These are phyloP conservation scores for Aspergillus nomiae DNA, from an alignment of 2,329 filamentous ascomycete genomes.

Conservation along the genomic window DNA sequence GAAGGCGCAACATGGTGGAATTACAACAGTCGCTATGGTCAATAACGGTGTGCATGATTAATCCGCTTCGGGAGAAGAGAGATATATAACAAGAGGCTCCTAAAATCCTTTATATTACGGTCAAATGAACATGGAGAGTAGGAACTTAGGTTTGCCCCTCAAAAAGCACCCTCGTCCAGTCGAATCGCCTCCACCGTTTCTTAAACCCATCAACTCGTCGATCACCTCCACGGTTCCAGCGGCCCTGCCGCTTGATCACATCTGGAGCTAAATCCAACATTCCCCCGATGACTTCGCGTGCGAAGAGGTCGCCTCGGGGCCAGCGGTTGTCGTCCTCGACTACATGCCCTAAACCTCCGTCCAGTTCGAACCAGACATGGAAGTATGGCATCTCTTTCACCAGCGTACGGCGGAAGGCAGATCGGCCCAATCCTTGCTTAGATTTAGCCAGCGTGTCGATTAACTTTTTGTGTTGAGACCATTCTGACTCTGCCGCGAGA, in stretches of 20 bases:
- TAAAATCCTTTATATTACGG: not conserved
- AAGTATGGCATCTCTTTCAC: slow-evolving; percentile 99
- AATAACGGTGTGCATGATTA: not conserved
- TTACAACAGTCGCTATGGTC: not conserved
- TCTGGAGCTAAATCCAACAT: slow-evolving; percentile 84
- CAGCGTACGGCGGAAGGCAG: slow-evolving; percentile 78
- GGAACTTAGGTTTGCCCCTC: slow-evolving; percentile 41
- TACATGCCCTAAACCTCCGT: slow-evolving; percentile 89
- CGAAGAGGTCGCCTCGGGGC: slow-evolving; percentile 91
- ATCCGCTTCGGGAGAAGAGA: not conserved
- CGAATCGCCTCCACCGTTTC: slow-evolving; percentile 87
- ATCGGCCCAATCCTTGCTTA: slow-evolving; percentile 68
- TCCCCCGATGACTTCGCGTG: slow-evolving; percentile 85
- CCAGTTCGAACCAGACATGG: slow-evolving; percentile 91
- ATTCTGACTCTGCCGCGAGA: slow-evolving; percentile 83
- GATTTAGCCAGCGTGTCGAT: slow-evolving; percentile 74
- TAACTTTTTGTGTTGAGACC: slow-evolving; percentile 92
- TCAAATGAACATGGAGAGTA: not conserved
- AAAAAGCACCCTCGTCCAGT: slow-evolving; percentile 73
- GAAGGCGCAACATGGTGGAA: not conserved
- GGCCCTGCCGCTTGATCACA: slow-evolving; percentile 84
- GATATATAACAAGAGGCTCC: not conserved
- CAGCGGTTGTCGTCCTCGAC: slow-evolving; percentile 84
- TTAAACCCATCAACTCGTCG: slow-evolving; percentile 73
- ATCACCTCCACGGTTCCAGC: slow-evolving; percentile 72